Evolutionary conservation across 2,329 filamentous ascomycete genomes (phyloP).

Genomic region (Fusarium citri): DNA sequence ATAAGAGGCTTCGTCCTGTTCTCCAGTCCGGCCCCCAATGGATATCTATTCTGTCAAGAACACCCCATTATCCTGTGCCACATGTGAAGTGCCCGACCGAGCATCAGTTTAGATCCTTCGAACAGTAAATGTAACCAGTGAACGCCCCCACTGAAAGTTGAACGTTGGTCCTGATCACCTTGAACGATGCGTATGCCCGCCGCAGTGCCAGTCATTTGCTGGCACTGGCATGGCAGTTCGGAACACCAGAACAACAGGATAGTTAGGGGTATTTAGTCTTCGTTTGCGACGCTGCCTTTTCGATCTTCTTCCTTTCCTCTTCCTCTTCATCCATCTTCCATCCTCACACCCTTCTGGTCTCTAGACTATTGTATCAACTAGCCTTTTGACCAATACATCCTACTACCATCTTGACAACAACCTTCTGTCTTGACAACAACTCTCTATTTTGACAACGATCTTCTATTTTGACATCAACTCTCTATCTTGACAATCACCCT

Average conservation of each 20-base stretch:
- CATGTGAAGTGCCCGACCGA: conserved; percentile 1
- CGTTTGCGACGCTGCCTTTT: not conserved
- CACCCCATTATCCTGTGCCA: conserved; percentile 15
- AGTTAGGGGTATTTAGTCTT: not conserved
- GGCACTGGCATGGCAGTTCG: conserved; percentile 15
- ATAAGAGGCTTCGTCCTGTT: not conserved
- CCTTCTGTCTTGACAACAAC: not conserved
- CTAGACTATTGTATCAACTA: not conserved
- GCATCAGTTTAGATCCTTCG: not conserved
- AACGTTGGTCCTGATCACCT: not conserved
- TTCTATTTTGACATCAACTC: not conserved
- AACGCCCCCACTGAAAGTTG: conserved; percentile 1
- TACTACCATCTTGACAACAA: not conserved
- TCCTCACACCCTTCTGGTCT: not conserved
- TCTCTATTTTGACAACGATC: not conserved
- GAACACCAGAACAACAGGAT: not conserved
- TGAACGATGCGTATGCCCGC: conserved; percentile 17
- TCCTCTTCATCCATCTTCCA: not conserved
- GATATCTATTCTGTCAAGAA: not conserved
- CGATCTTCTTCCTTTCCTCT: not conserved
- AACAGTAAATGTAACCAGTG: not conserved
- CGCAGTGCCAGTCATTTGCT: conserved; percentile 23
- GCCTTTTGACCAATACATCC: conserved; percentile 1
- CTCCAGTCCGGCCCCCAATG: conserved; percentile 8
- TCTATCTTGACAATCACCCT: not conserved